phyloP scores from a whole-genome alignment of 2,329 filamentous ascomycete genomes.

The Dothistroma pini region DNA sequence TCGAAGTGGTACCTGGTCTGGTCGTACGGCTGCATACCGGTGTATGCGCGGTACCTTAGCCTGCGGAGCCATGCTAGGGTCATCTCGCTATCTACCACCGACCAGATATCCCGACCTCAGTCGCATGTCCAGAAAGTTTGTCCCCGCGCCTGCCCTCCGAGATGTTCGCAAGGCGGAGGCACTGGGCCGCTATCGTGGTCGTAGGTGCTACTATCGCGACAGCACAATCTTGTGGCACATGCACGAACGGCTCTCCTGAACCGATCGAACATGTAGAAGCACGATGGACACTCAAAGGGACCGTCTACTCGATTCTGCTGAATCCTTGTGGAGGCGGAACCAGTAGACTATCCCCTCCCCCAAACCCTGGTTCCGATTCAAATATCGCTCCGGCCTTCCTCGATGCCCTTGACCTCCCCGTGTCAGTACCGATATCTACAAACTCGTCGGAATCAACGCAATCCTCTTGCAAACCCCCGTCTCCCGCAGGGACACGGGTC shows the following conservation, averaged over 20 bases:
- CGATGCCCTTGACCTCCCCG: conserved; percentile 9
- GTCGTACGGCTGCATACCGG: not conserved
- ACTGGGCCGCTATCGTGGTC: not conserved
- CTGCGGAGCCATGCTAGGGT: not conserved
- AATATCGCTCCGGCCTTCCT: conserved; percentile 16
- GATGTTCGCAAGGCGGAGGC: not conserved
- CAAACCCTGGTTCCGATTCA: conserved; percentile 22
- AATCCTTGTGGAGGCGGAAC: conserved; percentile 9
- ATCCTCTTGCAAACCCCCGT: conserved; percentile 18
- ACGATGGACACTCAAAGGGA: conserved; percentile 20
- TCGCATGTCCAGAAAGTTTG: not conserved
- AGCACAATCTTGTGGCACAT: conserved; percentile 2
- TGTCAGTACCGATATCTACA: conserved; percentile 18
- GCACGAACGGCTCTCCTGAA: conserved; percentile 19
- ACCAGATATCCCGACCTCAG: not conserved
- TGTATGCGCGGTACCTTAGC: not conserved
- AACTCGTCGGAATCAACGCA: conserved; percentile 16
- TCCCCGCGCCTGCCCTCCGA: not conserved
- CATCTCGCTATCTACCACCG: not conserved
- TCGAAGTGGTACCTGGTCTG: not conserved
- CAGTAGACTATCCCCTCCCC: conserved; percentile 4
- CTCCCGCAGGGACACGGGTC: conserved; percentile 12
- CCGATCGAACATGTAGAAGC: conserved; percentile 10
- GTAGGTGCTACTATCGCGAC: not conserved
- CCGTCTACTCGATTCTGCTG: conserved; percentile 15